Conservation (phyloP, 805 yeast species). For the Metschnikowia cerradonensis region DNA sequence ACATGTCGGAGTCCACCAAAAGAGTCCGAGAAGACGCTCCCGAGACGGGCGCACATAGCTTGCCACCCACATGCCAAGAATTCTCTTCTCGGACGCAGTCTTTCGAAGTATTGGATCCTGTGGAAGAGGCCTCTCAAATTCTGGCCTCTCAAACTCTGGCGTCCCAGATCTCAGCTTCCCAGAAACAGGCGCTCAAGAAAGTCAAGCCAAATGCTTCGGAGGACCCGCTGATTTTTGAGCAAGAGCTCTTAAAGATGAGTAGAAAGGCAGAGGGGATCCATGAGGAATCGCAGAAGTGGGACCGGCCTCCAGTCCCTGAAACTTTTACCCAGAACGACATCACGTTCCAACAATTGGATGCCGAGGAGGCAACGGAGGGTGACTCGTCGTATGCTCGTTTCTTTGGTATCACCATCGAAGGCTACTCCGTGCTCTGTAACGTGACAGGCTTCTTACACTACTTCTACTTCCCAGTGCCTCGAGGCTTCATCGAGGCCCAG, state of each 20-base stretch:
- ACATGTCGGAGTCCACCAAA: conserved; percentile 4
- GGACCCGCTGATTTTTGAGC: conserved; percentile 32
- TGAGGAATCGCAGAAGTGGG: conserved; percentile 40
- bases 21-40: conserved; percentile 12
- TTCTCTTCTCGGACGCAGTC: neutral
- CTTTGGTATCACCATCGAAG: conserved; percentile 88
- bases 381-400: conserved; percentile 69
- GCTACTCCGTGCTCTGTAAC: conserved; percentile 85
- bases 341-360: conserved; percentile 88
- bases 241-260: conserved; percentile 18
- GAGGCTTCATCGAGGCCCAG: conserved; percentile 60
- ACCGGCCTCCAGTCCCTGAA: conserved; percentile 54
- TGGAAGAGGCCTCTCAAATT: conserved; percentile 2
- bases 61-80: conserved; percentile 28
- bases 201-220: conserved; percentile 31
- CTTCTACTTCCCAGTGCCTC: conserved; percentile 87
- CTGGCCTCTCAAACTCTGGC: conserved; percentile 18
- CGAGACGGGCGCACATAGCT: conserved; percentile 26
- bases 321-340: conserved; percentile 49
- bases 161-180: conserved; percentile 25
- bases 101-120: neutral
- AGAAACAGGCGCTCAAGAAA: conserved; percentile 32
- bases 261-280: conserved; percentile 18
- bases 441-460: conserved; percentile 88
- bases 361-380: conserved; percentile 70